phyloP scores from a whole-genome alignment of 768 basidiomycete species.

The Chiua virens region DNA sequence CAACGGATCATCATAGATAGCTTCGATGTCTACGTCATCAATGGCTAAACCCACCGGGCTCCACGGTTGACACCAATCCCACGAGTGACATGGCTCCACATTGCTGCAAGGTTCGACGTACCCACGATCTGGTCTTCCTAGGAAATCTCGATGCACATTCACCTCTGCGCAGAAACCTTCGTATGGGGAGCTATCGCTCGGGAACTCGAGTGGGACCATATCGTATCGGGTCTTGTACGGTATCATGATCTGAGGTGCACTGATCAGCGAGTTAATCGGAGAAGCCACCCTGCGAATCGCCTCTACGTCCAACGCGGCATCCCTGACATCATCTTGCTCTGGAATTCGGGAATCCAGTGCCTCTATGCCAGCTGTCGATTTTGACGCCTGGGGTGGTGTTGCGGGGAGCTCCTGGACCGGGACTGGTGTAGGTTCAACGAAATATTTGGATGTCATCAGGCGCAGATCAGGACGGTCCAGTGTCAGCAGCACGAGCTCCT shows the following conservation, averaged over 20 bases:
- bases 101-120: not conserved
- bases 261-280: conserved; percentile 4
- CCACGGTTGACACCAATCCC: conserved; percentile 2
- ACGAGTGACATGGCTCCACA: not conserved
- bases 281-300: not conserved
- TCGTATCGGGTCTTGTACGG: conserved; percentile 12
- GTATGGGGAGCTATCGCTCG: conserved; percentile 9
- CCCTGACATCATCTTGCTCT: not conserved
- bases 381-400: not conserved
- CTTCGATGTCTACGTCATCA: conserved; percentile 6
- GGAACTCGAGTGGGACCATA: conserved; percentile 6
- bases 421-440: conserved; percentile 1
- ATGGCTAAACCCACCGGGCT: not conserved
- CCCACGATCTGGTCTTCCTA: not conserved
- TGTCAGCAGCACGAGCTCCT: conserved; percentile 16
- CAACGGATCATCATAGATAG: not conserved
- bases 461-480: not conserved
- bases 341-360: not conserved
- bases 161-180: conserved; percentile 2
- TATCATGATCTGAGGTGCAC: conserved; percentile 1
- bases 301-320: not conserved
- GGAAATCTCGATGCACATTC: not conserved
- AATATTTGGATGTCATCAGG: conserved; percentile 13
- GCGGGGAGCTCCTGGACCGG: not conserved
- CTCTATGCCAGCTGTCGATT: not conserved